Percentiles rank a stretch among this genome's conserved stretches.
Evolutionary conservation across 257 asterid genomes (phyloP).

Genomic region (Paraleonurus japonicus): DNA sequence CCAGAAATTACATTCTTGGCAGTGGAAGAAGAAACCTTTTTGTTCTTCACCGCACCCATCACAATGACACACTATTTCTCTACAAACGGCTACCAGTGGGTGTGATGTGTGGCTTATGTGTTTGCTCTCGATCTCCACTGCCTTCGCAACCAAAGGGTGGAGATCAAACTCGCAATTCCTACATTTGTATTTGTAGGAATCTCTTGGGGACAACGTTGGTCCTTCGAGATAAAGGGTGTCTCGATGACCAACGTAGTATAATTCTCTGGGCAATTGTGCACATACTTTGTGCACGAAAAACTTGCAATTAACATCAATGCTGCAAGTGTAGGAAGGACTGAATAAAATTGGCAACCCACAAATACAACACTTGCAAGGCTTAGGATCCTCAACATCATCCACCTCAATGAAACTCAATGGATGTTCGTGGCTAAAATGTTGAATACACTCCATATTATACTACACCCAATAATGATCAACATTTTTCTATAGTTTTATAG

Average conservation of each 20-base stretch:
- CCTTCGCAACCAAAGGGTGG: background rate
- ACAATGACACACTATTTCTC: background rate
- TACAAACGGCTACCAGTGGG: background rate
- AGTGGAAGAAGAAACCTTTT: background rate
- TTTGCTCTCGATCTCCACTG: background rate
- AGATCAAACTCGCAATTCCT: background rate
- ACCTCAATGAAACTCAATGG: background rate
- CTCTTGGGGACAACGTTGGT: background rate
- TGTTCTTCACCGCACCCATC: background rate
- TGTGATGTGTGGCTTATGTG: constrained; percentile 1
- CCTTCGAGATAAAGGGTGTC: background rate
- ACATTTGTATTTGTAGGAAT: background rate
- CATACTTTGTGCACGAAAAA: background rate
- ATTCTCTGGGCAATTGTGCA: background rate
- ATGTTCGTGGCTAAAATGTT: background rate
- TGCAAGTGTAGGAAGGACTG: background rate
- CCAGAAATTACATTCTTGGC: constrained; percentile 5
- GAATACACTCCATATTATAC: too few species aligned
- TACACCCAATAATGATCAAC: too few species aligned
- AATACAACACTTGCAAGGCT: background rate
- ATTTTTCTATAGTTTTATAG: too few species aligned
- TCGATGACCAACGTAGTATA: background rate
- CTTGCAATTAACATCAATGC: background rate
- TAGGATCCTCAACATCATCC: background rate
- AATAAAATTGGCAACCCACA: background rate